Base-by-base conservation (phyloP, 257 asterid genomes). In the Vinca minor region DNA sequence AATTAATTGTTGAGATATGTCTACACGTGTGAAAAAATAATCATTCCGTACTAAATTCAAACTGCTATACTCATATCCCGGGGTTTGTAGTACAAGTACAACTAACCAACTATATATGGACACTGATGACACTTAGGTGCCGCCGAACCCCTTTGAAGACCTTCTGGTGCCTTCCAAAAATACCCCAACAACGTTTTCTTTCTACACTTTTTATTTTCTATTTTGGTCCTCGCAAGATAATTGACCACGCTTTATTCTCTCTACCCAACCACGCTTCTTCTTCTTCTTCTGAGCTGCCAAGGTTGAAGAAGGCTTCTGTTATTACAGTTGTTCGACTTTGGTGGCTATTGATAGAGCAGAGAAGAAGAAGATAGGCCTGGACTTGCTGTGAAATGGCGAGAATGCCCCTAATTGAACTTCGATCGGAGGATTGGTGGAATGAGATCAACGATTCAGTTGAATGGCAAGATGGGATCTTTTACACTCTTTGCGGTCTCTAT, bases 391-490 rank as follows among this genome's bases (percentile, higher is more conserved):
- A n/a, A 55, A 55, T 55, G 61, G 35, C 61, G 61, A 55, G 61
- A 55, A 31, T 7, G 41, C 41, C 61, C 61, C 36, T 23, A 25
- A 55, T 55, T 29, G 41, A 34, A 14, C 13, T 17, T 15, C 4
- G 38, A 54, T 65, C 69, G 36, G 74, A n/a, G n/a, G n/a, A 49
- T 75, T 92, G 98, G 96, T 92, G 96, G 98, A 66, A 92, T 48
- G 78, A 87, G 91, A 81, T 89, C 91, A 82, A 86, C 39, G 94
- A 85, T 67, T 89, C 96, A 9, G 81, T 48, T 23, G 36, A 67
- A 29, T 92, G 98, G 98, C 96, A 92, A 64, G 98, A 92, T 77
- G 94, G 89, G 65, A 89, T 92, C 77, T 92, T 89, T 74, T 92
- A 79, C 80, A 54, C 87, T 13, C 93, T 92, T 14, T 89, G 94